phyloP scores from a whole-genome alignment of 768 basidiomycete species.

The Rossbeevera mucosa region DNA sequence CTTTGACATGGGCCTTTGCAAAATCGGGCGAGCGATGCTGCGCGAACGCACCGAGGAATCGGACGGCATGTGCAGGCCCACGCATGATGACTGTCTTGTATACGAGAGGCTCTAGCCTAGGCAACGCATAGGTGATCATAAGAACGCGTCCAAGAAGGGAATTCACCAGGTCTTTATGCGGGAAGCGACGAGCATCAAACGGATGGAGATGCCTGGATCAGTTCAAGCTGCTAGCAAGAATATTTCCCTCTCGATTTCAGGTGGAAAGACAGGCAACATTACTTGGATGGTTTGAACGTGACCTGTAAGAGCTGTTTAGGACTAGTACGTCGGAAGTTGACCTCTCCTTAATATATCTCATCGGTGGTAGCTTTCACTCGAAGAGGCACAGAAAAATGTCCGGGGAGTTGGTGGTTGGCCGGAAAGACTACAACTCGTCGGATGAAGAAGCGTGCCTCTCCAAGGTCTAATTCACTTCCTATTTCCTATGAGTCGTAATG shows the following conservation, averaged over 20 bases:
- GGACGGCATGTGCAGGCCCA: slow-evolving; percentile 2
- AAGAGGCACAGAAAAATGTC: too few species aligned
- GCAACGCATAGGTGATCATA: too few species aligned
- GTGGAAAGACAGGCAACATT: slow-evolving; percentile 16
- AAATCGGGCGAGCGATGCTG: slow-evolving; percentile 9
- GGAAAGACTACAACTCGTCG: too few species aligned
- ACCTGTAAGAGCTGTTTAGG: too few species aligned
- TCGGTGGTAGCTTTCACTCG: too few species aligned
- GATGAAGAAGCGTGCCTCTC: too few species aligned
- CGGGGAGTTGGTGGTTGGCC: too few species aligned
- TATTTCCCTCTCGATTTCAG: slow-evolving; percentile 18
- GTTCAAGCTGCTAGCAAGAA: slow-evolving; percentile 13
- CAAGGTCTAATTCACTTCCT: too few species aligned
- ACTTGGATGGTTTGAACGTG: too few species aligned
- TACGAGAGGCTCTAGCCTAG: slow-evolving; percentile 20
- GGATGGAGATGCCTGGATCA: slow-evolving; percentile 4
- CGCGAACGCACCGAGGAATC: slow-evolving; percentile 10
- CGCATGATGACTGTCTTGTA: slow-evolving; percentile 18
- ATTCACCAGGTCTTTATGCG: slow-evolving; percentile 18
- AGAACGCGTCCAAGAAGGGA: neutral
- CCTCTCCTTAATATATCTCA: too few species aligned
- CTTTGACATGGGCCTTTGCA: slow-evolving; percentile 7
- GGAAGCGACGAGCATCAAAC: slow-evolving; percentile 17
- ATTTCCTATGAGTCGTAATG: too few species aligned
- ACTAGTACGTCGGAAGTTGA: too few species aligned